phyloP scores from a whole-genome alignment of 1,139 yeast species.

The Zygosaccharomyces sapae region DNA sequence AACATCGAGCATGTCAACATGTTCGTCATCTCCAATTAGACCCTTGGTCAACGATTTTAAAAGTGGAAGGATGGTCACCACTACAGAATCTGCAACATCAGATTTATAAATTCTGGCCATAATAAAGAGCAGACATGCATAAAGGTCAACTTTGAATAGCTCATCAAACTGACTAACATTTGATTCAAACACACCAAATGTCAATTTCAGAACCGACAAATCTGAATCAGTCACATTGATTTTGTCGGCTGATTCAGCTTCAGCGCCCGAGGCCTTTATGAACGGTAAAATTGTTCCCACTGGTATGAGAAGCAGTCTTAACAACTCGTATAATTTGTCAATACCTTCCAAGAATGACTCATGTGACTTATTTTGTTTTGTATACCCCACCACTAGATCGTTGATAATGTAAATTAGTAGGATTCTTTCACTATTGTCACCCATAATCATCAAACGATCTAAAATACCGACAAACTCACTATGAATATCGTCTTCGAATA shows the following conservation, averaged over 20 bases:
- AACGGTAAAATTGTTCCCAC: constrained; percentile 59
- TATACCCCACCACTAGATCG: constrained; percentile 41
- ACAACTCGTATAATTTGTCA: constrained; percentile 75
- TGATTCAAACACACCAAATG: constrained; percentile 53
- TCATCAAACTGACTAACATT: constrained; percentile 65
- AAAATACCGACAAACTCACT: constrained; percentile 72
- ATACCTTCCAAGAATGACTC: constrained; percentile 48
- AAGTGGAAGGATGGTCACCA: constrained; percentile 54
- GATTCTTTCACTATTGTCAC: constrained; percentile 49
- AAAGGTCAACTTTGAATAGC: constrained; percentile 63
- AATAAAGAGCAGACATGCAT: constrained; percentile 62
- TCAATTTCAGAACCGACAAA: constrained; percentile 46
- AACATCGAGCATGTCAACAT: constrained; percentile 53
- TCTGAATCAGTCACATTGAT: constrained; percentile 34
- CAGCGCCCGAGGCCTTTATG: constrained; percentile 42
- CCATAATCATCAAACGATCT: constrained; percentile 66
- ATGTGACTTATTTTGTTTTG: constrained; percentile 32
- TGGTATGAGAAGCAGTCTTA: constrained; percentile 68
- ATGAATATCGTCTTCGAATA: constrained; percentile 67
- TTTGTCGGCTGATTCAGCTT: constrained; percentile 30
- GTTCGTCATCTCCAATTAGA: constrained; percentile 37
- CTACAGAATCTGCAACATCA: constrained; percentile 36
- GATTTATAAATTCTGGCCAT: constrained; percentile 51
- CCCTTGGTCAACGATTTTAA: constrained; percentile 48
- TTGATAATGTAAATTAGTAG: constrained; percentile 55